A percentile compares a stretch with the other conserved stretches of the same genome.
phyloP scores from a whole-genome alignment of 2,329 filamentous ascomycete genomes.

The Botryotinia narcissicola region DNA sequence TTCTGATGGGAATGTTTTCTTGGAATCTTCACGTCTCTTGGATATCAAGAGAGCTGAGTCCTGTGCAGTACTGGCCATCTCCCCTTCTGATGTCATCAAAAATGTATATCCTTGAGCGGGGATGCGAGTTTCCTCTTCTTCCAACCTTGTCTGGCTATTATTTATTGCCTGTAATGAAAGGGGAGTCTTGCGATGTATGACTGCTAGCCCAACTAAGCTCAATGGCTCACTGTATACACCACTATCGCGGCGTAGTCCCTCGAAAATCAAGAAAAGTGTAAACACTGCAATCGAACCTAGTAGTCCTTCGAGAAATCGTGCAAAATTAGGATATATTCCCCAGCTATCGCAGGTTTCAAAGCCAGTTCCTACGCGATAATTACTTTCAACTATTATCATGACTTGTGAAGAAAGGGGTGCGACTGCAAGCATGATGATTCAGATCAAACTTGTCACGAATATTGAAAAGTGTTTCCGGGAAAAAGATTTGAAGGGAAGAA shows the following conservation, averaged over 20 bases:
- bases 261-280: not conserved
- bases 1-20: not conserved
- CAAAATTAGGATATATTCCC: constrained; percentile 1
- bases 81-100: not conserved
- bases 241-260: not conserved
- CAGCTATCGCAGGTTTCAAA: not conserved
- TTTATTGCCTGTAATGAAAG: not conserved
- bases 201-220: not conserved
- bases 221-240: constrained; percentile 6
- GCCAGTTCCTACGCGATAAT: not conserved
- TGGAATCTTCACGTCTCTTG: not conserved
- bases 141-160: not conserved
- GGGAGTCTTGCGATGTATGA: not conserved
- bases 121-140: not conserved
- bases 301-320: not conserved
- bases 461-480: not conserved
- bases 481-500: not conserved
- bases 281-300: not conserved
- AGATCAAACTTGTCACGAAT: not conserved
- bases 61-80: not conserved
- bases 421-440: not conserved
- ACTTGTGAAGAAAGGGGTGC: not conserved
- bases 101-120: not conserved
- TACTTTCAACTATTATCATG: not conserved
- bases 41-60: not conserved